Conservation (phyloP, 345 rosid species). For the Turnera subulata region DNA sequence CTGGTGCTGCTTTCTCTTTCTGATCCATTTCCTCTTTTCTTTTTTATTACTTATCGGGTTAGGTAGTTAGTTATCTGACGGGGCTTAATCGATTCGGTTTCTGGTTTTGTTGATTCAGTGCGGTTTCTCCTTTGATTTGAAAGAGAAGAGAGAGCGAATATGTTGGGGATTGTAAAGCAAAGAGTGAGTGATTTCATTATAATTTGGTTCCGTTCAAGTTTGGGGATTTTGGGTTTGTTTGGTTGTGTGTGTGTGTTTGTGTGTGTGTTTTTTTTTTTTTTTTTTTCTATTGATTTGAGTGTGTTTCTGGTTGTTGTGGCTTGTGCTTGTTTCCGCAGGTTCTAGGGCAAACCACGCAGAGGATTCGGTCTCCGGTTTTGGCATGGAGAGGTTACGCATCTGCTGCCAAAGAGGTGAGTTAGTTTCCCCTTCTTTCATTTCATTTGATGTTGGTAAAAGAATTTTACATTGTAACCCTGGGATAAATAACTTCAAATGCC, state of each 20-base stretch:
- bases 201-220: not conserved
- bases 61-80: not conserved
- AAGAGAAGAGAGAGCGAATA: constrained; percentile 23
- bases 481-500: no score
- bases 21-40: not conserved
- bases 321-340: constrained; percentile 21
- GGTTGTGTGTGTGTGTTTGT: not conserved
- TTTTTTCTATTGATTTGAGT: no score
- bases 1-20: not conserved
- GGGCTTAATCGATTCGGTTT: not conserved
- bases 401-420: constrained; percentile 58
- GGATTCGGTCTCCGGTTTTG: constrained; percentile 46
- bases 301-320: no score
- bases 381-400: constrained; percentile 59
- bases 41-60: not conserved
- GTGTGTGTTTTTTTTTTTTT: constrained; percentile 2
- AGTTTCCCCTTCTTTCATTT: not conserved
- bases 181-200: constrained; percentile 7
- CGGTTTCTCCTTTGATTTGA: constrained; percentile 3
- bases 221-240: not conserved
- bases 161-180: constrained; percentile 59
- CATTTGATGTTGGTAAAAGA: not conserved
- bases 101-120: not conserved
- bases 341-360: constrained; percentile 33
- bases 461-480: not conserved